Evolutionary conservation across 2,329 filamentous ascomycete genomes (phyloP).

Genomic region (Talaromyces sp.): DNA sequence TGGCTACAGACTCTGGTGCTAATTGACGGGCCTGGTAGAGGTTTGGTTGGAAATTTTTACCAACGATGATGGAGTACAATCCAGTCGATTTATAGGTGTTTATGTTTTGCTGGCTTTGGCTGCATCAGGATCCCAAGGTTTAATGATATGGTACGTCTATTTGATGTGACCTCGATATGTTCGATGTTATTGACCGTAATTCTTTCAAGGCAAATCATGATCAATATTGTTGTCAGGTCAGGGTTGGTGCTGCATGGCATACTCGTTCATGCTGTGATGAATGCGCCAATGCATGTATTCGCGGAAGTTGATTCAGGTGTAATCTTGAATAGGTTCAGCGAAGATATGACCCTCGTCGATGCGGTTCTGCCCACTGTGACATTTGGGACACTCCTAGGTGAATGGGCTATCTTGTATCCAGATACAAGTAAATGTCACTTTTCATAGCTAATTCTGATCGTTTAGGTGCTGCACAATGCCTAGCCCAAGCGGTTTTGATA

Average conservation of each 20-base stretch:
- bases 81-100: conserved; percentile 28
- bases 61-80: not conserved
- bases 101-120: conserved; percentile 38
- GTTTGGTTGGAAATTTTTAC: too few species aligned
- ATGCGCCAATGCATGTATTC: conserved; percentile 14
- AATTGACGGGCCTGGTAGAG: too few species aligned
- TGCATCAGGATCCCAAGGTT: conserved; percentile 29
- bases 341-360: conserved; percentile 44
- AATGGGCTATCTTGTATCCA: too few species aligned
- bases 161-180: too few species aligned
- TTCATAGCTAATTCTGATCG: too few species aligned
- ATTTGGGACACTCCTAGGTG: conserved; percentile 11
- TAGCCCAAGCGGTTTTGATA: conserved; percentile 49
- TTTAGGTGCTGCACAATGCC: conserved; percentile 29
- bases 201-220: conserved; percentile 45
- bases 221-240: conserved; percentile 52
- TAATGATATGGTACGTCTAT: conserved; percentile 16
- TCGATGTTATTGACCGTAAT: too few species aligned
- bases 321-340: conserved; percentile 27
- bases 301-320: conserved; percentile 14
- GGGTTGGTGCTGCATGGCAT: conserved; percentile 45
- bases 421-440: too few species aligned
- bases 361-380: conserved; percentile 38
- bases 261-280: conserved; percentile 11
- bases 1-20: too few species aligned